phyloP scores from a whole-genome alignment of 768 basidiomycete genomes.

The Artomyces pyxidatus region DNA sequence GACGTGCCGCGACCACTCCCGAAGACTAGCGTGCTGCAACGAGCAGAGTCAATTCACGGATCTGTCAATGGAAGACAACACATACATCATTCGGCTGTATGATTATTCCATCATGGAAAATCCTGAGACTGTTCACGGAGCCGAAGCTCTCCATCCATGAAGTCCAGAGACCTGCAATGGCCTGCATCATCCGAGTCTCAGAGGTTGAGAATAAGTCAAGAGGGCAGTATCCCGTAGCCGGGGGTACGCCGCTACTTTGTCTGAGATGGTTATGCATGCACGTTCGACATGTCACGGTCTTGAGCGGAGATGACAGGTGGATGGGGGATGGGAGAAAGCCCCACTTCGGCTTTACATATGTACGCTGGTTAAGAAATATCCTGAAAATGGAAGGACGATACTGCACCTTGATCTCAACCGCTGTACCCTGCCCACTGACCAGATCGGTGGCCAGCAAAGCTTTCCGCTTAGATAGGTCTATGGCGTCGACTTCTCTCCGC shows the following conservation, averaged over 20 bases:
- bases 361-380: background rate
- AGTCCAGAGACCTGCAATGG: conserved; percentile 64
- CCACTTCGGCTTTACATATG: conserved; percentile 83
- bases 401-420: conserved; percentile 87
- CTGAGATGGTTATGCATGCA: conserved; percentile 77
- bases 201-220: conserved; percentile 83
- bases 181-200: conserved; percentile 47
- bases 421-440: conserved; percentile 53
- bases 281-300: conserved; percentile 75
- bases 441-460: conserved; percentile 79
- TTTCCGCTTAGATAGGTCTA: conserved; percentile 47
- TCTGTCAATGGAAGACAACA: conserved; percentile 3
- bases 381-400: background rate
- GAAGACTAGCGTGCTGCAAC: conserved; percentile 1
- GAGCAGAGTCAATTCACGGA: conserved; percentile 4
- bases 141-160: conserved; percentile 63
- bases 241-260: conserved; percentile 28
- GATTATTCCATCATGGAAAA: conserved; percentile 63
- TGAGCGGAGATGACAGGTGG: conserved; percentile 55
- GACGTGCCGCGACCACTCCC: conserved; percentile 10
- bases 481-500: conserved; percentile 45
- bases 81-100: conserved; percentile 53
- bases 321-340: conserved; percentile 69
- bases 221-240: conserved; percentile 64
- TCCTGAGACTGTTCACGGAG: conserved; percentile 68